These are phyloP conservation scores for Pholiota molesta DNA, from an alignment of 768 basidiomycete genomes.

Conservation along the genomic window DNA sequence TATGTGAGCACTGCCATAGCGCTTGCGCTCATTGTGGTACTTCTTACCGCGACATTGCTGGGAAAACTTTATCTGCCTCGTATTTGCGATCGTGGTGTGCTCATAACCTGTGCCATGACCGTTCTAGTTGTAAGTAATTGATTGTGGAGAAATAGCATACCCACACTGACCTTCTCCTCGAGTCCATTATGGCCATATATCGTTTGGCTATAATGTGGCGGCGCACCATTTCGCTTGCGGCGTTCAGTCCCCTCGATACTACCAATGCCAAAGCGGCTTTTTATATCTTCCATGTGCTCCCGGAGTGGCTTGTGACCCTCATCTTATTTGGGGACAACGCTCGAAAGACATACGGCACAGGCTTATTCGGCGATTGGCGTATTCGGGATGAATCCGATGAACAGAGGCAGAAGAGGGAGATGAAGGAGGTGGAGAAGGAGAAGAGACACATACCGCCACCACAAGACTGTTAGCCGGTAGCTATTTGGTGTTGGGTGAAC, in stretches of 20 bases:
- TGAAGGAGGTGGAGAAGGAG: conserved; percentile 9
- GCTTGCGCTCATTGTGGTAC: not conserved
- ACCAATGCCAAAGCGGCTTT: conserved; percentile 40
- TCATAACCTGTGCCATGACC: conserved; percentile 14
- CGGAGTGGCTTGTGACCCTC: conserved; percentile 40
- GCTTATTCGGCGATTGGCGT: conserved; percentile 2
- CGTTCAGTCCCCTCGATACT: conserved; percentile 37
- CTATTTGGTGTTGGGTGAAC: too few species aligned
- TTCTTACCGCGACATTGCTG: not conserved
- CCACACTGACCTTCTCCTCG: not conserved
- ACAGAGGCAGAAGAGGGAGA: conserved; percentile 13
- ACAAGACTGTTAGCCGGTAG: too few species aligned
- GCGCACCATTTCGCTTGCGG: conserved; percentile 36
- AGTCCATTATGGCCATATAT: conserved; percentile 40
- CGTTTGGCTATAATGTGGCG: conserved; percentile 41
- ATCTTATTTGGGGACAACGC: not conserved
- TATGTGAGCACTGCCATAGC: not conserved
- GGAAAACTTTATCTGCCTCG: not conserved
- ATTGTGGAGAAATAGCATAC: not conserved
- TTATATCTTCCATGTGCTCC: conserved; percentile 48
- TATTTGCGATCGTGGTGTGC: conserved; percentile 1
- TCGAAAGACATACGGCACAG: conserved; percentile 6
- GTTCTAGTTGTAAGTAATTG: conserved; percentile 32
- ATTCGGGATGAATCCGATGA: conserved; percentile 5
- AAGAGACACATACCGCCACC: too few species aligned